phyloP scores from a whole-genome alignment of 2,329 filamentous ascomycete species.

The Pseudogymnoascus sp. region DNA sequence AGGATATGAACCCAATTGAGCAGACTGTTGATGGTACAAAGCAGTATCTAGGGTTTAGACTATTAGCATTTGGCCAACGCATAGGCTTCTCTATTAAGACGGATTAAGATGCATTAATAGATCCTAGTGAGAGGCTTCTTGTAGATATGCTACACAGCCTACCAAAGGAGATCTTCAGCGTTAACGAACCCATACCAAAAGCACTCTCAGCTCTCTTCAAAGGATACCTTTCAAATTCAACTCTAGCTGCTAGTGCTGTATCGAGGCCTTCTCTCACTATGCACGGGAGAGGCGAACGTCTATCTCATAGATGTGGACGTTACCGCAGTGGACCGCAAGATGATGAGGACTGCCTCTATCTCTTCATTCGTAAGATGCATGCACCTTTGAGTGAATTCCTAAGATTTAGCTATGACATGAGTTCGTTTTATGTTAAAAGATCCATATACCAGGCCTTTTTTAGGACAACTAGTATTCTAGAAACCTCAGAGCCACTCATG shows the following conservation, averaged over 20 bases:
- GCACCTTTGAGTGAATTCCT: conserved; percentile 9
- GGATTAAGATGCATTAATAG: neutral
- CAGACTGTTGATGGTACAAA: neutral
- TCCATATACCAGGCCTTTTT: conserved; percentile 15
- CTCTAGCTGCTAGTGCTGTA: neutral
- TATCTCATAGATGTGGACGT: conserved; percentile 11
- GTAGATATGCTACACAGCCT: neutral
- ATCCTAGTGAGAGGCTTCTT: neutral
- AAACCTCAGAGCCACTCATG: neutral
- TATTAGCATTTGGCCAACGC: neutral
- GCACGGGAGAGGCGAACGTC: conserved; percentile 7
- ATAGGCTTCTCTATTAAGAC: neutral
- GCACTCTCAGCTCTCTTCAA: neutral
- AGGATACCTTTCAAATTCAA: neutral
- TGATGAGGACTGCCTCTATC: conserved; percentile 11
- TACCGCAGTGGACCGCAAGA: conserved; percentile 4
- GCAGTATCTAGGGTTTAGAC: neutral
- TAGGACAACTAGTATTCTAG: neutral
- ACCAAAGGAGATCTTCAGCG: neutral
- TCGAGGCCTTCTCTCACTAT: conserved; percentile 11
- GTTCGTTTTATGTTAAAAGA: conserved; percentile 16
- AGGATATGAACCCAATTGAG: neutral
- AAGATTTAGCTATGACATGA: conserved; percentile 13
- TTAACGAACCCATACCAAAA: neutral
- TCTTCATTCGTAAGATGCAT: conserved; percentile 15